Evolutionary conservation across 352 stramenopile genomes (phyloP).

Genomic region (Globisporangium takayamanum): DNA sequence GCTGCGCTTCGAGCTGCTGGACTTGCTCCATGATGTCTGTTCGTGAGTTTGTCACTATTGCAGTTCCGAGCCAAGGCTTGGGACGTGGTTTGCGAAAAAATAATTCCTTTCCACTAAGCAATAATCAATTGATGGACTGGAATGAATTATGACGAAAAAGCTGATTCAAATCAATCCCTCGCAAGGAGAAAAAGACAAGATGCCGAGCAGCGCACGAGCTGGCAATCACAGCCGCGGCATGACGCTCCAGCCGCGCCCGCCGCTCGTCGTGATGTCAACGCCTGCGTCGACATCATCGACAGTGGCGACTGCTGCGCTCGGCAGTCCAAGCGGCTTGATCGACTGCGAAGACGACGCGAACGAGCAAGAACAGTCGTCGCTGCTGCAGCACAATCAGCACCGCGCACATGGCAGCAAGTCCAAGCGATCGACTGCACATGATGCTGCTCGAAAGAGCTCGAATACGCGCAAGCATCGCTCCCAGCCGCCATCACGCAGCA

Average conservation of each 20-base stretch:
- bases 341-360: slow-evolving; percentile 9
- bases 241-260: slow-evolving; percentile 1
- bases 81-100: no score
- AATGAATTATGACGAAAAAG: no score
- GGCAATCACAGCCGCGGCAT: not conserved
- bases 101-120: no score
- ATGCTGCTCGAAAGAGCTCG: not conserved
- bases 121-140: no score
- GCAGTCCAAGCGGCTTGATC: slow-evolving; percentile 5
- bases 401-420: not conserved
- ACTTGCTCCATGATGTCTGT: no score
- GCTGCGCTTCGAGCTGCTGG: no score
- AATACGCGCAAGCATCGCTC: slow-evolving; percentile 1
- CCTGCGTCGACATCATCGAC: slow-evolving; percentile 8
- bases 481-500: not conserved
- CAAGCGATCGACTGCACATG: not conserved
- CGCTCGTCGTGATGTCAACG: slow-evolving; percentile 7
- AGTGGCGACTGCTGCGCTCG: slow-evolving; percentile 5
- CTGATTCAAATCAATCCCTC: no score
- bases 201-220: no score
- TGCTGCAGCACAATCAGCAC: not conserved
- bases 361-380: not conserved
- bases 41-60: no score
- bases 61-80: no score
- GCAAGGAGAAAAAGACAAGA: no score